Base-by-base conservation (phyloP, 164 flowering plant genomes). In the Macadamia integrifolia region DNA sequence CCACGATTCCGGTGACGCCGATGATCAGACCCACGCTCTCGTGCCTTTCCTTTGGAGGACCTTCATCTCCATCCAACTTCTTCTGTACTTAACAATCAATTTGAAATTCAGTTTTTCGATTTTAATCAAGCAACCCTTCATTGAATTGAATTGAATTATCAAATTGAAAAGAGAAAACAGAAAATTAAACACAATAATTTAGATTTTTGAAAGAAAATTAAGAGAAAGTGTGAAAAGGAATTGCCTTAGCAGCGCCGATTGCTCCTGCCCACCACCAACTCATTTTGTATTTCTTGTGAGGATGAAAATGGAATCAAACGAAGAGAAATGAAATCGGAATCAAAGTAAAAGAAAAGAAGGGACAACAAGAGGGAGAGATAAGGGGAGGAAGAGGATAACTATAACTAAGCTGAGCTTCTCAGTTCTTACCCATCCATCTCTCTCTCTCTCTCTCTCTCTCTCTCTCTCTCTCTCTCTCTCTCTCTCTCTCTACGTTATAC, bases 191-290 rank as follows among this genome's bases (percentile, higher is more conserved):
- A 3, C 17, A 3, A 18, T 48, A 42, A 5, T 29, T 31, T 13
- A 12, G 23, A 8, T 23, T 6, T 18, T 30, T 8, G 28, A 9
- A 42, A 44, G 4, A 30, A 64, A 17, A 3, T 28, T 7, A 44
- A 58, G 29, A 65, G 8, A 58, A 14, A 23, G 62, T 62, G 18
- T 0, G 23, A 28, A 32, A 18, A 4, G 1, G 7, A 28, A 11
- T 23, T 65, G 60, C 90, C 90, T 74, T 84, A 1, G 85, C 88
- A 66, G 91, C 87, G n/a, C 93, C 91, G 49, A 85, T 73, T 6
- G 91, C 89, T 40, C 93, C 87, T 58, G 89, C 84, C 89, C 91
- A 85, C 91, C 90, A 86, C 90, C 86, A 85, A 75, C 88, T 85
- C 89, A 87, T 87, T 29, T 52, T 61, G 3, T 35, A 2, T 35